Evolutionary conservation across 202 grass and related monocot genomes (phyloP).

Genomic region (Panicum virgatum): DNA sequence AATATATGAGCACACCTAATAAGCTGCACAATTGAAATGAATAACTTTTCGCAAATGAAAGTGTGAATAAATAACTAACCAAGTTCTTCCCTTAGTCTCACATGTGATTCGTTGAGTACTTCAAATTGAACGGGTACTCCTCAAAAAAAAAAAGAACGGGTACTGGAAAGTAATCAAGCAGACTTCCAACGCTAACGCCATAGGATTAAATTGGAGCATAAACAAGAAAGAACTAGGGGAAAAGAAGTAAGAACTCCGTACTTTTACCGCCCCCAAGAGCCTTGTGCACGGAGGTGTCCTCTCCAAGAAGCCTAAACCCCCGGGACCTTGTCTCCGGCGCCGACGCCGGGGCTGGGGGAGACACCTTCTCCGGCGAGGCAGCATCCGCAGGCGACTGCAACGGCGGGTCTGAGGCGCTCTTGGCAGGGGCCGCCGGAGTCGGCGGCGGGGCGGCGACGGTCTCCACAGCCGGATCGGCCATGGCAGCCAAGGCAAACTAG

Average conservation of each 20-base stretch:
- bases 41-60: background rate
- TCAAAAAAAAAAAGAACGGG: no score
- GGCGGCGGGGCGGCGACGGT: conserved; percentile 46
- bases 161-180: background rate
- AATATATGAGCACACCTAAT: background rate
- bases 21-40: background rate
- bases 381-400: background rate
- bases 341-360: background rate
- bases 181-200: background rate
- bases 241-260: background rate
- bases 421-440: conserved; percentile 32
- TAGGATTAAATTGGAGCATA: background rate
- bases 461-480: conserved; percentile 58
- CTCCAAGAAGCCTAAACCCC: conserved; percentile 49
- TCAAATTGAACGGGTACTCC: background rate
- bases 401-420: background rate
- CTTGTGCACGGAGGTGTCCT: conserved; percentile 60
- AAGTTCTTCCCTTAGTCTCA: background rate
- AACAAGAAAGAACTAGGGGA: background rate
- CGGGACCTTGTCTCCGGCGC: conserved; percentile 36
- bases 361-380: conserved; percentile 28
- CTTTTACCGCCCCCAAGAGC: conserved; percentile 63
- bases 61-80: background rate
- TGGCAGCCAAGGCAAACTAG: conserved; percentile 14
- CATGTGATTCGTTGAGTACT: background rate